Evolutionary conservation across 2,329 filamentous ascomycete species (phyloP), one percentile per base, ranked within the genome.

Genomic region (Stemphylium vesicarium): DNA sequence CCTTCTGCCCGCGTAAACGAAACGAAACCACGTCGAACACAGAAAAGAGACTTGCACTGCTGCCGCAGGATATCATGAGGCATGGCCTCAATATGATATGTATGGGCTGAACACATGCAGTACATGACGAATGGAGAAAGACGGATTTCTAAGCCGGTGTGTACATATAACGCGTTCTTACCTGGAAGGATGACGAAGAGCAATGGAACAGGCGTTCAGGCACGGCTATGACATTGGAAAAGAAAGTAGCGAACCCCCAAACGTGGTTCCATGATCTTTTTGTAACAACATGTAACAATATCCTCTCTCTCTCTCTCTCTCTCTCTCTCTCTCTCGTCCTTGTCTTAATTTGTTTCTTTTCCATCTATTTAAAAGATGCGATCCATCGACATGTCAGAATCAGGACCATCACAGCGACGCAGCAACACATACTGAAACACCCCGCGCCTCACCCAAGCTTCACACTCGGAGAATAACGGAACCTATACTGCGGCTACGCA

Each of bases 1-100:
- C 49, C 68, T 83, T 5, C 71, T 81, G 9, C 80, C 81, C 42
- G 77, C 79, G 73, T 82, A 75, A 75, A 77, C 39, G 22, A 42
- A 12, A 10, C 40, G 13, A 33, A 13, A 10, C 10, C 12, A 29
- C 26, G 10, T 26, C 29, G 31, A 46, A 10, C 24, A 33, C 2
- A 16, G 35, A 39, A 5, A 41, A 42, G 31, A 49, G 13, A 40
- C 12, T 29, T 42, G 31, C 50, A 22, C 31, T 39, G 1, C 18
- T 31, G 31, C 12, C 31, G 22, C 12, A 15, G 37, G 33, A 32
- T 37, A 44, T 31, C 12, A 20, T 18, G n/a, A 15, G 20, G 33
- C 26, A 43, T 11, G 22, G 9, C n/a, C 20, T n/a, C 12, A 36
- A 36, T 36, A 15, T 16, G 8, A 15, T 16, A 8, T 6, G n/a